phyloP scores from a whole-genome alignment of 2,329 filamentous ascomycete species.

The Coniochaeta sp. region DNA sequence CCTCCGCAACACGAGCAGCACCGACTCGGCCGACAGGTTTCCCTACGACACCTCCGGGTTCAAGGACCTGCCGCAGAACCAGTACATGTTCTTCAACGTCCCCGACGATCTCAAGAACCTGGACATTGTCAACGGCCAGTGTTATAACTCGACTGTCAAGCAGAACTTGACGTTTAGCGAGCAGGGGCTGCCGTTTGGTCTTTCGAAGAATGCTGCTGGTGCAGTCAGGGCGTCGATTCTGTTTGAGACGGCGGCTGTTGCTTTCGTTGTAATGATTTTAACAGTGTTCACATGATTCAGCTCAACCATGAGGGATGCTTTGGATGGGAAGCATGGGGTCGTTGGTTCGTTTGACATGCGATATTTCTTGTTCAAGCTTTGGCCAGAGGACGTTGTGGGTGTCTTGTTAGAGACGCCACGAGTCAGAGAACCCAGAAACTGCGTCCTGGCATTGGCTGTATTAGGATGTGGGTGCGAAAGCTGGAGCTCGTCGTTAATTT shows the following conservation, averaged over 20 bases:
- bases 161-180: conserved; percentile 67
- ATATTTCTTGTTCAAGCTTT: neutral
- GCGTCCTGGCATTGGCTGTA: neutral
- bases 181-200: conserved; percentile 48
- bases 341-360: neutral
- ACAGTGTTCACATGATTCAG: neutral
- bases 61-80: conserved; percentile 54
- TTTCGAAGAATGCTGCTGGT: conserved; percentile 10
- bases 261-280: neutral
- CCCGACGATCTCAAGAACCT: conserved; percentile 60
- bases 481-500: neutral
- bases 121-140: conserved; percentile 61
- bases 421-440: no score
- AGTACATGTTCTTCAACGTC: conserved; percentile 74
- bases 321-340: neutral
- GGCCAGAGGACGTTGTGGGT: neutral
- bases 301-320: neutral
- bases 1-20: conserved; percentile 65
- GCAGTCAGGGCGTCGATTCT: neutral
- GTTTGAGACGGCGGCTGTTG: neutral
- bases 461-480: neutral
- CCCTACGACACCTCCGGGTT: conserved; percentile 71
- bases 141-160: conserved; percentile 53
- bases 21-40: conserved; percentile 59
- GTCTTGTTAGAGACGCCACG: neutral